Evolutionary conservation across 805 yeast species (phyloP).

Genomic region (Teunomyces lycoperdinae): DNA sequence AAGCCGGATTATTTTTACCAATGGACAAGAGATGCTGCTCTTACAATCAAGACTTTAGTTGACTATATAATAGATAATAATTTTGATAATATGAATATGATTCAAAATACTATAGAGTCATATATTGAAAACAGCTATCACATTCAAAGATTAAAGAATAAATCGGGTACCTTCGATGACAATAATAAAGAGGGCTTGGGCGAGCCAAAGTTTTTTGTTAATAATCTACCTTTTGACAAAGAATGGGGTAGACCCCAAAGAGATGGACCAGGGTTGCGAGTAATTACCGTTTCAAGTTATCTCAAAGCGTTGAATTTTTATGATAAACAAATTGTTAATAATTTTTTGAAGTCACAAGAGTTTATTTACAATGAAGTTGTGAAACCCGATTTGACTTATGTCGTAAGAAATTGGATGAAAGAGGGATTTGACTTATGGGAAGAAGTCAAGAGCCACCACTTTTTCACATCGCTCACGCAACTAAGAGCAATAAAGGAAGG

Average conservation of each 20-base stretch:
- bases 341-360: conserved; percentile 28
- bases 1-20: conserved; percentile 83
- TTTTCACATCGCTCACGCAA: conserved; percentile 77
- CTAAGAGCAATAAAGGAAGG: conserved; percentile 66
- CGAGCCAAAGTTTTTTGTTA: conserved; percentile 81
- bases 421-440: conserved; percentile 92
- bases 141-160: conserved; percentile 67
- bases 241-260: conserved; percentile 95
- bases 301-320: conserved; percentile 40
- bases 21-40: conserved; percentile 90
- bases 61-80: conserved; percentile 47
- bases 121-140: conserved; percentile 58
- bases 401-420: conserved; percentile 57
- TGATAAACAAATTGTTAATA: conserved; percentile 18
- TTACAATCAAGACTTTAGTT: conserved; percentile 66
- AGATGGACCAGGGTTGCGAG: conserved; percentile 89
- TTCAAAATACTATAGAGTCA: conserved; percentile 43
- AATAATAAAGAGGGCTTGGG: conserved; percentile 59
- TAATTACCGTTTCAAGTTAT: conserved; percentile 59
- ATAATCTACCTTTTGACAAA: conserved; percentile 59
- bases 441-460: conserved; percentile 71
- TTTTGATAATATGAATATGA: conserved; percentile 16
- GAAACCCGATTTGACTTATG: conserved; percentile 68
- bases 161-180: conserved; percentile 59
- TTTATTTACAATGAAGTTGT: conserved; percentile 52